A percentile compares a stretch with the other conserved stretches of the same genome.
phyloP scores from a whole-genome alignment of 2,329 filamentous ascomycete genomes.

The Fragosphaeria purpurea region DNA sequence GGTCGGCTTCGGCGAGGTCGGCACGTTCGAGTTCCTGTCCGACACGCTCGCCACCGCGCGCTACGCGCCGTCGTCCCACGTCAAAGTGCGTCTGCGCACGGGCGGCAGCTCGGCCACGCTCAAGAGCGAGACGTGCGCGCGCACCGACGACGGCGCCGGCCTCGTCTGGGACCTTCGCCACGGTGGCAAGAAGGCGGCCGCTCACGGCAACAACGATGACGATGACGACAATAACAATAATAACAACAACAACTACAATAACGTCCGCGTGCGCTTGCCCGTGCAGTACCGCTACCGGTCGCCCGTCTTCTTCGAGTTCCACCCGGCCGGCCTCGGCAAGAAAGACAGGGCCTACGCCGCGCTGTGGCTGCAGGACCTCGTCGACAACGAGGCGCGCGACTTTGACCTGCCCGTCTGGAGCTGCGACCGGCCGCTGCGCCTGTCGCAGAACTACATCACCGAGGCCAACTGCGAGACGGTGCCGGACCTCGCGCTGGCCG shows the following conservation, averaged over 20 bases:
- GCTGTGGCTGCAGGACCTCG: slow-evolving; percentile 77
- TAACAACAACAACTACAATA: slow-evolving; percentile 26
- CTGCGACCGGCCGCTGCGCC: slow-evolving; percentile 61
- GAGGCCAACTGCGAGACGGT: slow-evolving; percentile 60
- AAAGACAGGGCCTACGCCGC: slow-evolving; percentile 61
- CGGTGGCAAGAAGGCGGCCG: slow-evolving; percentile 27
- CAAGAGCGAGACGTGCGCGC: slow-evolving; percentile 50
- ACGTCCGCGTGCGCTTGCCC: slow-evolving; percentile 56
- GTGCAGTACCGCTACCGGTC: slow-evolving; percentile 86
- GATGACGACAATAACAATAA: slow-evolving; percentile 18
- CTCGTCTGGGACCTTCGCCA: slow-evolving; percentile 35
- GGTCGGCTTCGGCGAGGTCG: slow-evolving; percentile 81
- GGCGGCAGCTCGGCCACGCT: slow-evolving; percentile 72
- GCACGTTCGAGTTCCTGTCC: slow-evolving; percentile 80
- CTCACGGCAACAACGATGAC: slow-evolving; percentile 5
- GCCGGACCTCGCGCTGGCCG: slow-evolving; percentile 65
- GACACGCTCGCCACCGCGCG: slow-evolving; percentile 55
- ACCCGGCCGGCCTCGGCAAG: slow-evolving; percentile 56
- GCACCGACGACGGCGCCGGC: slow-evolving; percentile 41
- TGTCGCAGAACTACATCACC: slow-evolving; percentile 89
- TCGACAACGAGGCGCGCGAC: slow-evolving; percentile 65
- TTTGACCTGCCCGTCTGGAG: slow-evolving; percentile 89
- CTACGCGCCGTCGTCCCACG: slow-evolving; percentile 53
- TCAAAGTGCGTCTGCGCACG: slow-evolving; percentile 71
- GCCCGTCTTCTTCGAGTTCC: slow-evolving; percentile 82